These are phyloP conservation scores for Daphne laureola DNA, from an alignment of 441 rosid species.

Conservation along the genomic window DNA sequence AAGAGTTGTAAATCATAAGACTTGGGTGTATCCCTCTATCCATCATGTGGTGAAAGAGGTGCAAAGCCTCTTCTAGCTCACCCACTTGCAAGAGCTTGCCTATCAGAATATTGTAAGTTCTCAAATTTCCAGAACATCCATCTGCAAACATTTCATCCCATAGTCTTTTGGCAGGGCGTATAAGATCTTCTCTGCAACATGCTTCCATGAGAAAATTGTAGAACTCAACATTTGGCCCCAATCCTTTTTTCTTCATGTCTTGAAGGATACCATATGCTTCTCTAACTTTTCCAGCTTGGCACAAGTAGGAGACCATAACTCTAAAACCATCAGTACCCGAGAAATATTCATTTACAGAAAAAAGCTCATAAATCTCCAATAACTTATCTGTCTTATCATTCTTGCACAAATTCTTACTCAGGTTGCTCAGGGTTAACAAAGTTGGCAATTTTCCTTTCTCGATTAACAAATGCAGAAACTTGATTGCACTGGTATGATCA, in stretches of 20 bases:
- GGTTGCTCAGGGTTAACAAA: conserved; percentile 45
- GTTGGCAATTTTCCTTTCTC: conserved; percentile 51
- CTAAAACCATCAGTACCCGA: conserved; percentile 44
- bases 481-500: conserved; percentile 50
- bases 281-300: conserved; percentile 61
- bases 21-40: conserved; percentile 58
- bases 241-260: conserved; percentile 78
- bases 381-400: conserved; percentile 46
- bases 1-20: conserved; percentile 42
- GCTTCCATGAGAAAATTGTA: conserved; percentile 75
- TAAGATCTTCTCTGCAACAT: conserved; percentile 66
- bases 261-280: conserved; percentile 71
- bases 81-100: conserved; percentile 56
- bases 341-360: conserved; percentile 48
- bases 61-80: conserved; percentile 57
- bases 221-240: conserved; percentile 46
- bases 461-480: conserved; percentile 41
- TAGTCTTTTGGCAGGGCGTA: conserved; percentile 85
- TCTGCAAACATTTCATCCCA: conserved; percentile 93
- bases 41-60: conserved; percentile 61
- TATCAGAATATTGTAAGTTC: conserved; percentile 59
- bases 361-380: conserved; percentile 36
- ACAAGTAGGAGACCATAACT: conserved; percentile 56
- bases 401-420: conserved; percentile 63
- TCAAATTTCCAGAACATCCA: conserved; percentile 60